A percentile compares a stretch with the other conserved stretches of the same genome.
Conservation (phyloP, 2,329 filamentous ascomycete species). For the Scleromitrula shiraiana region DNA sequence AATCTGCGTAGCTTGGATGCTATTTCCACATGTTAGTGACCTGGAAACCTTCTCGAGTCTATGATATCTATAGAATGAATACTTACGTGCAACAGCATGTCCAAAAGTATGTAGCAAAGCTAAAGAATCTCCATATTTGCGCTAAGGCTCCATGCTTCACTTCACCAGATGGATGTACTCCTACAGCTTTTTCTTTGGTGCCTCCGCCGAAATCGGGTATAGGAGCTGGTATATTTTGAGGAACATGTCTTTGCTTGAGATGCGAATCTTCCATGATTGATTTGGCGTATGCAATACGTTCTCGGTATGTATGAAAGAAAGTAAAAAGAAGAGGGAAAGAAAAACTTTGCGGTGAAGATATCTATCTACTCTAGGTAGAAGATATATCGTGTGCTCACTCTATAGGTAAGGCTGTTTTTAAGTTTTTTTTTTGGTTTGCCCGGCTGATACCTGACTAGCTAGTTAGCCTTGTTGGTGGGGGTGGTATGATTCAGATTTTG, state of each 20-base stretch:
- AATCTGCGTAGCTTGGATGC: slow-evolving; percentile 64
- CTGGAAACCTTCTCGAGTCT: too few relatives aligned
- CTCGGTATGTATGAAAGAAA: background rate
- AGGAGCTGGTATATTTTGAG: slow-evolving; percentile 7
- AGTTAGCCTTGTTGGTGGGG: too few relatives aligned
- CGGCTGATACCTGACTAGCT: background rate
- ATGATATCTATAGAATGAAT: too few relatives aligned
- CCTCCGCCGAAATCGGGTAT: slow-evolving; percentile 10
- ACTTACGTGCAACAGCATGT: slow-evolving; percentile 26
- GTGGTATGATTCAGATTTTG: background rate
- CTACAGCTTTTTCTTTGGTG: slow-evolving; percentile 13
- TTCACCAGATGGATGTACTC: slow-evolving; percentile 28
- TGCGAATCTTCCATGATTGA: slow-evolving; percentile 19
- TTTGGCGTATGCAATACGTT: too few relatives aligned
- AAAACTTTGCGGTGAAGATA: background rate
- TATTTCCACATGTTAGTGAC: slow-evolving; percentile 34
- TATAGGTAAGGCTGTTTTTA: background rate
- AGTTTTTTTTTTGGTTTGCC: background rate
- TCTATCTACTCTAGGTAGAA: background rate
- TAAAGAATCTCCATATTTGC: slow-evolving; percentile 25
- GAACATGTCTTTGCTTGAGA: slow-evolving; percentile 22
- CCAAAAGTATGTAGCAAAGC: slow-evolving; percentile 25
- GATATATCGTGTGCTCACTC: background rate
- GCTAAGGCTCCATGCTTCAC: slow-evolving; percentile 26
- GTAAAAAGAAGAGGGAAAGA: background rate